Percentiles rank a stretch among this genome's conserved stretches.
phyloP scores from a whole-genome alignment of 164 flowering plant species.

The Chloranthus sessilifolius region DNA sequence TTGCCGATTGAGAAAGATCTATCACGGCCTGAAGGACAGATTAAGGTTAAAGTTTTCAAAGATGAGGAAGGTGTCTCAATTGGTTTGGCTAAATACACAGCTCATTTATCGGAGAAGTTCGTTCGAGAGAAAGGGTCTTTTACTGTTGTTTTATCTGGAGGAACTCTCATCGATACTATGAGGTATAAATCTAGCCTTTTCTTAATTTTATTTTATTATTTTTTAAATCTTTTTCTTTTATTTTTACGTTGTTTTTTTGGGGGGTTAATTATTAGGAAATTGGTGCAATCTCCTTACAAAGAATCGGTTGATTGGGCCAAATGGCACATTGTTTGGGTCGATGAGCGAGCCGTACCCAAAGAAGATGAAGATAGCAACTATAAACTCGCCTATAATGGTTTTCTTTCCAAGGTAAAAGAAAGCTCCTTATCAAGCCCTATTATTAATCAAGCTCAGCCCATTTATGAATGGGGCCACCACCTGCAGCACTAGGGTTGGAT shows the following conservation, averaged over 20 bases:
- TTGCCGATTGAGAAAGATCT: slow-evolving; percentile 1
- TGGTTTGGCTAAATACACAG: slow-evolving; percentile 58
- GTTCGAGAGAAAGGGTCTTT: slow-evolving; percentile 46
- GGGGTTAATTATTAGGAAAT: slow-evolving; percentile 43
- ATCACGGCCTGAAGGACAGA: no score
- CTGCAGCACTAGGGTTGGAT: not conserved
- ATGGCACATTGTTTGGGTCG: slow-evolving; percentile 85
- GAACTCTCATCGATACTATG: slow-evolving; percentile 52
- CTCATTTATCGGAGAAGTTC: slow-evolving; percentile 50
- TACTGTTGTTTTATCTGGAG: slow-evolving; percentile 73
- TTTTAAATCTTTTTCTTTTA: no score
- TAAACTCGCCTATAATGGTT: slow-evolving; percentile 62
- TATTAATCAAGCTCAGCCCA: no score
- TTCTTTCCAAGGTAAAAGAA: slow-evolving; percentile 59
- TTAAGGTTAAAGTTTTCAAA: no score
- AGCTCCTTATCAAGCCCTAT: not conserved
- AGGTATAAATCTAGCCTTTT: slow-evolving; percentile 22
- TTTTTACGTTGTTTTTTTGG: not conserved
- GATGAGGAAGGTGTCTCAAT: slow-evolving; percentile 50
- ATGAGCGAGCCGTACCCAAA: slow-evolving; percentile 74
- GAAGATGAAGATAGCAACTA: slow-evolving; percentile 71
- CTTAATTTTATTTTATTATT: no score
- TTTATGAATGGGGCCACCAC: not conserved
- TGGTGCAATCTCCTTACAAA: slow-evolving; percentile 51
- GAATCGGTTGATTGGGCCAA: slow-evolving; percentile 66